Conservation (phyloP, 2,329 filamentous ascomycete genomes). For the Rutstroemia sp. region DNA sequence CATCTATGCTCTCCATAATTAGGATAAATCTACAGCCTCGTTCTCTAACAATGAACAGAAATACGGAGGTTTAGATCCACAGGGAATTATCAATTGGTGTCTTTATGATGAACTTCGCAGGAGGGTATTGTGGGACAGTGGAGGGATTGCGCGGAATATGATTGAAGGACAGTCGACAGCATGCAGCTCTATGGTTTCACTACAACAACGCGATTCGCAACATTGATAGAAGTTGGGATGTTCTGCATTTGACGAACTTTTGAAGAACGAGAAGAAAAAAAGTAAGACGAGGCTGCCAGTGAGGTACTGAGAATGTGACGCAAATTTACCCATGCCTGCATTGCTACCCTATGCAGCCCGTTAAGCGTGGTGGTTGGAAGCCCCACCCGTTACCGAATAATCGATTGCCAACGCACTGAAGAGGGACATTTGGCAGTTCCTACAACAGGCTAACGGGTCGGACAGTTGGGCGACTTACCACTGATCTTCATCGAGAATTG, state of each 20-base stretch:
- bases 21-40: constrained; percentile 5
- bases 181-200: constrained; percentile 7
- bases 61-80: neutral
- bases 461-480: too few species aligned
- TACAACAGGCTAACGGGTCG: neutral
- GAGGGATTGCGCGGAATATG: neutral
- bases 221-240: neutral
- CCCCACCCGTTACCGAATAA: constrained; percentile 6
- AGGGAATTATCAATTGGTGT: neutral
- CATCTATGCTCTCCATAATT: constrained; percentile 9
- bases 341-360: constrained; percentile 9
- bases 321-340: neutral
- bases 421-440: neutral
- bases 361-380: constrained; percentile 3
- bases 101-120: constrained; percentile 6
- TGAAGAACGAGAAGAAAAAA: neutral
- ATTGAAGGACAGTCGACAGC: neutral
- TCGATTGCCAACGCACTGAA: constrained; percentile 6
- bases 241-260: neutral
- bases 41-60: neutral
- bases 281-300: constrained; percentile 6
- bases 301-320: constrained; percentile 1
- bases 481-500: too few species aligned
- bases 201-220: constrained; percentile 2
- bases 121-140: constrained; percentile 1